Evolutionary conservation across 2,329 filamentous ascomycete genomes (phyloP).

Genomic region (Fusarium decemcellulare): DNA sequence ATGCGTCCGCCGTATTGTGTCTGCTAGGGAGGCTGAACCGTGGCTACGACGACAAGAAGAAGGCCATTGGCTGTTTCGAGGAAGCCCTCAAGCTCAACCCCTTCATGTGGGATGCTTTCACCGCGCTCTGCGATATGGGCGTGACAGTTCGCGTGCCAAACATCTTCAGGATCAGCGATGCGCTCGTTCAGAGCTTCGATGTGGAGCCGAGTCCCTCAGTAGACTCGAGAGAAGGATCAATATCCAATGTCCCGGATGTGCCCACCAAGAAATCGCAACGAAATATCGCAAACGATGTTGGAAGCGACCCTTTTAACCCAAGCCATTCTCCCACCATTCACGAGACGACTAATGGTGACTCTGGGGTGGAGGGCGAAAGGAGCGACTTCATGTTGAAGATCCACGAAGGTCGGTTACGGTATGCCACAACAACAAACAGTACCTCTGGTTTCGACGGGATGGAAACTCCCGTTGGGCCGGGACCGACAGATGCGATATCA

Average conservation of each 20-base stretch:
- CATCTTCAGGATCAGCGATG: conserved; percentile 83
- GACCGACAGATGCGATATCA: conserved; percentile 38
- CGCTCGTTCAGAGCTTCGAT: conserved; percentile 64
- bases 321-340: conserved; percentile 57
- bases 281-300: conserved; percentile 53
- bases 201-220: conserved; percentile 43
- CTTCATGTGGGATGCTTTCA: conserved; percentile 98
- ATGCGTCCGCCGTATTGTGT: conserved; percentile 86
- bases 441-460: conserved; percentile 66
- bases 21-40: conserved; percentile 90
- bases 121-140: conserved; percentile 88
- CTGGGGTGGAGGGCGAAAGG: conserved; percentile 59
- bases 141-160: conserved; percentile 86
- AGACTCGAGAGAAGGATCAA: conserved; percentile 55
- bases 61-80: conserved; percentile 88
- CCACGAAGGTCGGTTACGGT: conserved; percentile 64
- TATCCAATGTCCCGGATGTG: conserved; percentile 55
- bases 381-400: conserved; percentile 72
- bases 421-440: conserved; percentile 55
- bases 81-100: conserved; percentile 91
- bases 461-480: conserved; percentile 69
- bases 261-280: conserved; percentile 60
- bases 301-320: conserved; percentile 67
- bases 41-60: conserved; percentile 84
- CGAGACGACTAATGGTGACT: conserved; percentile 59